phyloP scores from a whole-genome alignment of 345 rosid species.

The Pugionium dolabratum region DNA sequence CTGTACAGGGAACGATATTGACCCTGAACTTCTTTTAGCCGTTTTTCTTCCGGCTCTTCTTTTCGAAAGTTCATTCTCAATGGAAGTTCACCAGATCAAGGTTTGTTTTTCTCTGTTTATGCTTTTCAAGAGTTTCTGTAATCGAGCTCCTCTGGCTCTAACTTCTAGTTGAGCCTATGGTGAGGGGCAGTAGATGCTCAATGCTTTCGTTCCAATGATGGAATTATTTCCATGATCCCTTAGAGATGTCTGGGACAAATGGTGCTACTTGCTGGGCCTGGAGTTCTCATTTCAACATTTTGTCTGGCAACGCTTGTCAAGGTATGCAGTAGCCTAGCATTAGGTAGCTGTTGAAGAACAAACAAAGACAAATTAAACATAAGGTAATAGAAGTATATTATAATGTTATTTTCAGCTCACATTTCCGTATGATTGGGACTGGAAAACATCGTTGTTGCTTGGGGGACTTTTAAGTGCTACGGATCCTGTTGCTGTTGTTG shows the following conservation, averaged over 20 bases:
- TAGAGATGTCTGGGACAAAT: conserved; percentile 90
- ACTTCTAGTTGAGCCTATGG: not conserved
- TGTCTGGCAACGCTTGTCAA: conserved; percentile 73
- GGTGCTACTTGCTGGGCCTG: conserved; percentile 96
- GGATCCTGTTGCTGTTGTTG: conserved; percentile 98
- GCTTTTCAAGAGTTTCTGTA: not conserved
- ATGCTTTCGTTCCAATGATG: conserved; percentile 8
- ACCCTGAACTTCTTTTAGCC: conserved; percentile 86
- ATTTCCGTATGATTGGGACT: conserved; percentile 89
- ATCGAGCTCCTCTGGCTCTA: not conserved
- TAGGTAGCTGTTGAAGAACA: not conserved
- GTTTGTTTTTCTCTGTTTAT: conserved; percentile 40
- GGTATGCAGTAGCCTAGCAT: conserved; percentile 45
- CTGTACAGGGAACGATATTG: conserved; percentile 73
- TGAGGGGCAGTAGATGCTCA: not conserved
- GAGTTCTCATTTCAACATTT: conserved; percentile 82
- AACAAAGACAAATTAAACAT: not conserved
- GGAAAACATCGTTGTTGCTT: conserved; percentile 89
- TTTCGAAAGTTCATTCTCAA: conserved; percentile 90
- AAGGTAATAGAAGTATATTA: not conserved
- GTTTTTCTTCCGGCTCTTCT: conserved; percentile 97
- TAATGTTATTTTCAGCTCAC: conserved; percentile 53
- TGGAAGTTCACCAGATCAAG: conserved; percentile 97
- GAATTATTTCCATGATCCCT: not conserved
- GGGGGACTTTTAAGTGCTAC: conserved; percentile 98